A percentile compares a stretch with the other conserved stretches of the same genome.
Evolutionary conservation across 768 basidiomycete species (phyloP).

Genomic region (Lactifluus hygrophoroides): DNA sequence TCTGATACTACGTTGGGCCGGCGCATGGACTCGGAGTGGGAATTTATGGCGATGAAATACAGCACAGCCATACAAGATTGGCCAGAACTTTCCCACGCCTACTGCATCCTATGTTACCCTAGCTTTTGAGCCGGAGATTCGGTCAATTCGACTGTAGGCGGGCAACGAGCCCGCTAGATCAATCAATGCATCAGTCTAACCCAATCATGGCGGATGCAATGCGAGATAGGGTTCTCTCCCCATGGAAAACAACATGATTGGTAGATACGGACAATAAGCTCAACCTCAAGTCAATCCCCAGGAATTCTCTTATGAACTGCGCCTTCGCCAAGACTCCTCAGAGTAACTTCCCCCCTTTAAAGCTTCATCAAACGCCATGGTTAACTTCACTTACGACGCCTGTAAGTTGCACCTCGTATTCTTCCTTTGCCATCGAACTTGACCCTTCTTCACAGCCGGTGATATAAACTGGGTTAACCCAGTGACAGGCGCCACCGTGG

Average conservation of each 20-base stretch:
- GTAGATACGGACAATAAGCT: slow-evolving; percentile 3
- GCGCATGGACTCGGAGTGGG: too few relatives aligned
- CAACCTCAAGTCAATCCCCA: not conserved
- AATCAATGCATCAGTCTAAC: too few relatives aligned
- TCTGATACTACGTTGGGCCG: too few relatives aligned
- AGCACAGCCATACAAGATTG: too few relatives aligned
- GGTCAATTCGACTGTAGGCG: too few relatives aligned
- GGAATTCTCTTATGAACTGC: too few relatives aligned
- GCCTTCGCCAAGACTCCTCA: not conserved
- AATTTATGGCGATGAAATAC: too few relatives aligned
- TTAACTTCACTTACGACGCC: slow-evolving; percentile 25
- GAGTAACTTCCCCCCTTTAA: not conserved
- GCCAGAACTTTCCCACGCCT: too few relatives aligned
- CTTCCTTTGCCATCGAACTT: not conserved
- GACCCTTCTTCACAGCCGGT: slow-evolving; percentile 27
- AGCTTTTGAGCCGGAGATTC: too few relatives aligned
- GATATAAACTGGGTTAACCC: slow-evolving; percentile 29
- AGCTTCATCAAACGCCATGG: slow-evolving; percentile 16
- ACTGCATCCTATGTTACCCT: too few relatives aligned
- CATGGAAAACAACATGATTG: too few relatives aligned
- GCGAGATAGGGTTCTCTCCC: not conserved
- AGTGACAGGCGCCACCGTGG: slow-evolving; percentile 18
- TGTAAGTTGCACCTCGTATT: slow-evolving; percentile 4
- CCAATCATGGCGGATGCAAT: not conserved
- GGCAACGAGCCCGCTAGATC: too few relatives aligned